These are phyloP conservation scores for Auricularia heimuer DNA, from an alignment of 768 basidiomycete genomes.

Conservation along the genomic window DNA sequence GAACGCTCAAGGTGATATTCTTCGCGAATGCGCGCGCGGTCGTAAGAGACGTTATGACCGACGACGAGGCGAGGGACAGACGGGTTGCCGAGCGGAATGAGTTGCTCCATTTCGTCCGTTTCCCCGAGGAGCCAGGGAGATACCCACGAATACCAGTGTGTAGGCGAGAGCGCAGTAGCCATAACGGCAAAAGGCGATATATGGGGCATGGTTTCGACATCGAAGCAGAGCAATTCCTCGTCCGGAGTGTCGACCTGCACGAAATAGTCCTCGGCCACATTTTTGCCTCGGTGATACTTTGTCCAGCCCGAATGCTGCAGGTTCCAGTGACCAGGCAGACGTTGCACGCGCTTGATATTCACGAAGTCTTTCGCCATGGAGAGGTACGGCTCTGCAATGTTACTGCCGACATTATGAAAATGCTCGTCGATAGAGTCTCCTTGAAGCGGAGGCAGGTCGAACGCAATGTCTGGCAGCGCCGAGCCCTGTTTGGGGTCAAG, in stretches of 20 bases:
- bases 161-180: constrained; percentile 75
- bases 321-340: constrained; percentile 38
- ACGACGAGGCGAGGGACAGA: constrained; percentile 54
- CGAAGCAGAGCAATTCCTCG: constrained; percentile 69
- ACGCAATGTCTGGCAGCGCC: constrained; percentile 64
- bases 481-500: constrained; percentile 75
- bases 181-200: constrained; percentile 77
- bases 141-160: constrained; percentile 93
- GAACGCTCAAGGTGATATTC: constrained; percentile 70
- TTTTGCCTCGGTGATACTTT: constrained; percentile 57
- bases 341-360: constrained; percentile 44
- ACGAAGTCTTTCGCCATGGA: constrained; percentile 53
- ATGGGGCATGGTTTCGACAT: constrained; percentile 87
- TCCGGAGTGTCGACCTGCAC: constrained; percentile 62
- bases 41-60: constrained; percentile 94
- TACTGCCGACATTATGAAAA: constrained; percentile 69
- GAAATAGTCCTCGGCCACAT: constrained; percentile 62
- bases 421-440: constrained; percentile 79
- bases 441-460: constrained; percentile 77
- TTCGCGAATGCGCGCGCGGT: constrained; percentile 70
- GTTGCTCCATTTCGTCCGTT: constrained; percentile 43
- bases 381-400: constrained; percentile 69
- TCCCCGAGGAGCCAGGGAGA: constrained; percentile 82
- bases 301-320: constrained; percentile 77
- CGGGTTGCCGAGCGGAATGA: constrained; percentile 63